A percentile compares a stretch with the other conserved stretches of the same genome.
These are phyloP conservation scores for Vigna trinervia DNA, from an alignment of 306 rosid genomes.

Conservation along the genomic window DNA sequence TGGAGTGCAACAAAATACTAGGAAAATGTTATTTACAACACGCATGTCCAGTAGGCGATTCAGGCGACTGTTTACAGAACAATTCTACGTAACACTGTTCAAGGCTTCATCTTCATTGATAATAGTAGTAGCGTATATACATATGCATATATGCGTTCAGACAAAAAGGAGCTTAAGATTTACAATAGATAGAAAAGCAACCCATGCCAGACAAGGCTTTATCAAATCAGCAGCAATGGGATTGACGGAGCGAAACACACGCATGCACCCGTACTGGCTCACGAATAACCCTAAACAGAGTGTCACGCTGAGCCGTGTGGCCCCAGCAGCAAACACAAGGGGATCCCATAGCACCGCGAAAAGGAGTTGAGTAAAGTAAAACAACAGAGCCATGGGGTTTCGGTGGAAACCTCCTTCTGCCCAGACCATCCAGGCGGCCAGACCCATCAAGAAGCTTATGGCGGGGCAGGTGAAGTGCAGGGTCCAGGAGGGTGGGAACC, in stretches of 20 bases:
- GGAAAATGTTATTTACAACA: not conserved
- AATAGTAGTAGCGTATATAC: not conserved
- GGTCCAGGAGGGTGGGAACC: constrained; percentile 76
- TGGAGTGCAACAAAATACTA: too few species aligned
- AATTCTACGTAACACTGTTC: too few species aligned
- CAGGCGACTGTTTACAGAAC: too few species aligned
- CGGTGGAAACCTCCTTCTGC: constrained; percentile 76
- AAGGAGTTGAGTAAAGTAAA: constrained; percentile 58
- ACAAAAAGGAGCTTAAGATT: constrained; percentile 60
- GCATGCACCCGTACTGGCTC: constrained; percentile 48
- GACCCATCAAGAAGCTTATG: constrained; percentile 63
- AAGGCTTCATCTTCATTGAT: not conserved
- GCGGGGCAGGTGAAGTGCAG: constrained; percentile 54
- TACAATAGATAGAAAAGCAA: constrained; percentile 61
- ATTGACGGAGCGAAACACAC: constrained; percentile 50
- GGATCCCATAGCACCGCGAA: constrained; percentile 64
- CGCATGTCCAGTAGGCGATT: too few species aligned
- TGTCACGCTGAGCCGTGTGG: constrained; percentile 48
- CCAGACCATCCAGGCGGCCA: constrained; percentile 85
- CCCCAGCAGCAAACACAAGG: constrained; percentile 59
- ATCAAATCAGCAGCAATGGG: constrained; percentile 49
- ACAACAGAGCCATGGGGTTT: constrained; percentile 47
- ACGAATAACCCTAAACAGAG: constrained; percentile 51
- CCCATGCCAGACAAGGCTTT: constrained; percentile 68
- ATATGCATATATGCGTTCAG: not conserved